Percentiles rank a stretch among this genome's conserved stretches.
These are phyloP conservation scores for Trichoderma semiorbis DNA, from an alignment of 2,329 filamentous ascomycete species.

Conservation along the genomic window DNA sequence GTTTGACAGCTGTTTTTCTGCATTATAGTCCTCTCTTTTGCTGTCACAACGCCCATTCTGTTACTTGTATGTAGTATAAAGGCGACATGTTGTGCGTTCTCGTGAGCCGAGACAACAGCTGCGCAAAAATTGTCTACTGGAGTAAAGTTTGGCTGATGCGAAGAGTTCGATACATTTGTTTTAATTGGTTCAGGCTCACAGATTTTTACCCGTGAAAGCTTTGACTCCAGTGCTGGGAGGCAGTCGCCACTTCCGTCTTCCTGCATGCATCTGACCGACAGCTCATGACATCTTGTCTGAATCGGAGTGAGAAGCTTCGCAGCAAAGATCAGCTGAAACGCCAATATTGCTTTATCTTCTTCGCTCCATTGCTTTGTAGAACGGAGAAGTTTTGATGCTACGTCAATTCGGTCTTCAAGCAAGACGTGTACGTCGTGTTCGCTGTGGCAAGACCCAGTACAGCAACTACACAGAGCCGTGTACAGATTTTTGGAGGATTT, in stretches of 20 bases:
- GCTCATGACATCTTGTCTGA: background rate
- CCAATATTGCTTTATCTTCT: background rate
- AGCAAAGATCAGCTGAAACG: slow-evolving; percentile 2
- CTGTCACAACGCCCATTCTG: background rate
- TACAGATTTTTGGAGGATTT: slow-evolving; percentile 4
- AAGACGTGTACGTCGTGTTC: slow-evolving; percentile 10
- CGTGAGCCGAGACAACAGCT: background rate
- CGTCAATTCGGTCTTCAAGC: slow-evolving; percentile 10
- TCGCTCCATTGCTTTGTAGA: background rate
- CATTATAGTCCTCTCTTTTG: background rate
- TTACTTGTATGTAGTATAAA: background rate
- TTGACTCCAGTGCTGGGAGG: background rate
- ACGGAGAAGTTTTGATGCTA: background rate
- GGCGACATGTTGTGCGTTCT: background rate
- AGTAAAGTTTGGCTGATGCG: background rate
- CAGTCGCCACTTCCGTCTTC: background rate
- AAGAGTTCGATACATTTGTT: background rate
- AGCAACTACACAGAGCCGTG: background rate
- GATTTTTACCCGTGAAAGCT: background rate
- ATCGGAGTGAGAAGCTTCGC: background rate
- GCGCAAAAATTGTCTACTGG: slow-evolving; percentile 3
- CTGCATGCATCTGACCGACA: background rate
- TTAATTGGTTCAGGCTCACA: background rate
- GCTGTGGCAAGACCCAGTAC: background rate
- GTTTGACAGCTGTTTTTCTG: background rate